Evolutionary conservation across 106 monocot genomes (phyloP), one percentile per base, ranked within the genome.

Genomic region (Vanilla planifolia): DNA sequence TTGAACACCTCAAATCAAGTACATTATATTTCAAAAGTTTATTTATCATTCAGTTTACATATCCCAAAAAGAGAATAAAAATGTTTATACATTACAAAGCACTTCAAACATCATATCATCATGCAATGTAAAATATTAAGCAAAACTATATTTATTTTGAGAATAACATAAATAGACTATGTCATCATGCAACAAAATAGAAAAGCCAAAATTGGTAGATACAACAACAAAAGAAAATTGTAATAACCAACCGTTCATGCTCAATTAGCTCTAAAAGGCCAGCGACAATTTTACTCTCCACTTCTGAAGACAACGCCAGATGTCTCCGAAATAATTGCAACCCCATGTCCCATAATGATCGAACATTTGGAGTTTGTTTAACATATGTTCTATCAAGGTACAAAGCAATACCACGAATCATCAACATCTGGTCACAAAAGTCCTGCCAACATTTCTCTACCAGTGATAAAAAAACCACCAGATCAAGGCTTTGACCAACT

Each of bases 401-500:
- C 44, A 95, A 66, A 39, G 94, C 89, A 70, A 95, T 95, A 59
- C 89, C 72, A 71, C 94, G 94, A 63, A 95, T 85, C 42, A 83
- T 89, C 70, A 95, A 63, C 86, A 89, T 89, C 63, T 95, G 94
- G 51, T 89, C 94, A 48, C 89, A 95, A 59, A 95, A 80, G 50
- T 95, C 94, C 51, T 95, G 94, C 94, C 94, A 95, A 56, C 89
- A 83, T 64, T 86, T 95, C 68, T 86, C 88, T 7, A 95, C 86
- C 39, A 86, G 58, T 59, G 82, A 83, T 55, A 95, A 73, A 75
- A 95, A 95, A 28, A 95, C 94, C 20, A 80, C 85, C 60, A 95
- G 67, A 72, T 95, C 94, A 40, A 89, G 89, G 63, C 94, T 89
- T 71, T 95, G 94, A 11, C 94, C 80, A 64, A 86, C 85, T 53